Base-by-base conservation (phyloP, 768 basidiomycete genomes). In the Dacryopinax spathularia region DNA sequence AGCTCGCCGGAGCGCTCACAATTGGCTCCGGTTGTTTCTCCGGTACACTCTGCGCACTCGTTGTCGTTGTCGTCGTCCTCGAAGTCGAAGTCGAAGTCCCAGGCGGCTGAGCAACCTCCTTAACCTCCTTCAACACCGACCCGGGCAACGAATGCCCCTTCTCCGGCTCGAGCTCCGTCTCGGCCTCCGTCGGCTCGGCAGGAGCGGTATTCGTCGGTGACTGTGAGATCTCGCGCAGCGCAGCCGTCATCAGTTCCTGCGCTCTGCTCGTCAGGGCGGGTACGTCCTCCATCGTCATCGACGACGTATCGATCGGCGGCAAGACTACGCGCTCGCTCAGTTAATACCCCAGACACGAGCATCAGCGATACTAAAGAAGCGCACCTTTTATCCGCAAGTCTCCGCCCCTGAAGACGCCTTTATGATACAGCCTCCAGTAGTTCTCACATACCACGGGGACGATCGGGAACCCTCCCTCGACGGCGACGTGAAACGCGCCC, bases 401-500 rank as follows among this genome's bases (percentile, higher is more conserved):
- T 0, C 95, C 95, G 27, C 79, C 74, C 36, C 85, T 84, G 66
- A 97, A 89, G 20, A 84, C 76, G 34, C 86, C 86, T 66, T 84
- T 81, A 70, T 83, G 84, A 73, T 96, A 98, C 48, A 95, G 68
- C 66, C 82, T 76, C 81, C 89, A 89, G 73, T 98, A 99, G 73
- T 97, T 97, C 77, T 98, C 92, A 61, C 85, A 84, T 1, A 98
- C 86, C 61, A 99, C 82, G 5, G 96, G 95, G 33, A 90, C 82
- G 70, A 99, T 86, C 5, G 96, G 95, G 48, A 98, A 81, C 33
- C 88, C 84, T 13, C 91, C 85, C 74, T 93, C 86, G 27, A 98
- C 81, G 31, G 96, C 96, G 60, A 97, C 81, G 72, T 98, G 93
- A 80, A 98, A 98, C 2, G 92, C 94, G 37, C 96, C 96, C 74